Conservation (phyloP, 495 filamentous ascomycete genomes). For the Neurospora sp. region DNA sequence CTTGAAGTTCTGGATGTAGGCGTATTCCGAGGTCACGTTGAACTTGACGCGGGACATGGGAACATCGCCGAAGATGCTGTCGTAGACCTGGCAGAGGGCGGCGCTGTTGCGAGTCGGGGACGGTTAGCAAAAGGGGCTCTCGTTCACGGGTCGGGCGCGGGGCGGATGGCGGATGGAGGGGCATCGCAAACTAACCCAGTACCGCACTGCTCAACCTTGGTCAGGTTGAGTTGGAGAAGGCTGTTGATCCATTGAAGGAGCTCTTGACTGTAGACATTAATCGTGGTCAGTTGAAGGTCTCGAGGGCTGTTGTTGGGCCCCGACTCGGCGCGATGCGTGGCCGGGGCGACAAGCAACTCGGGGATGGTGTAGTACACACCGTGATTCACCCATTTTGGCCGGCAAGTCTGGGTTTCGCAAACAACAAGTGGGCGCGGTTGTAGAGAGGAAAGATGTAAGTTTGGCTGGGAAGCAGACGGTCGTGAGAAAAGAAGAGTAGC, state of each 20-base stretch:
- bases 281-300: slow-evolving; percentile 9
- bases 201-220: slow-evolving; percentile 97
- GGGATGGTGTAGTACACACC: slow-evolving; percentile 12
- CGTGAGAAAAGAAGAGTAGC: neutral
- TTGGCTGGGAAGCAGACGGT: slow-evolving; percentile 3
- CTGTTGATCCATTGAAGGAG: slow-evolving; percentile 94
- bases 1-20: slow-evolving; percentile 97
- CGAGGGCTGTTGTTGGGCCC: neutral
- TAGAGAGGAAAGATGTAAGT: neutral
- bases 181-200: slow-evolving; percentile 65
- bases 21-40: slow-evolving; percentile 94
- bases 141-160: slow-evolving; percentile 19
- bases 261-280: slow-evolving; percentile 61
- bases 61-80: slow-evolving; percentile 93
- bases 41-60: slow-evolving; percentile 97
- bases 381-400: slow-evolving; percentile 32
- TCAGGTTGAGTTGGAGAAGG: slow-evolving; percentile 93
- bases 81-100: slow-evolving; percentile 91
- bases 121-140: neutral
- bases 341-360: neutral
- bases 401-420: slow-evolving; percentile 4
- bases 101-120: slow-evolving; percentile 47
- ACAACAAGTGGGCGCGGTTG: slow-evolving; percentile 1
- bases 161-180: slow-evolving; percentile 22
- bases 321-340: neutral